These are phyloP conservation scores for Pseudogymnoascus destructans DNA, from an alignment of 2,329 filamentous ascomycete genomes.

Conservation along the genomic window DNA sequence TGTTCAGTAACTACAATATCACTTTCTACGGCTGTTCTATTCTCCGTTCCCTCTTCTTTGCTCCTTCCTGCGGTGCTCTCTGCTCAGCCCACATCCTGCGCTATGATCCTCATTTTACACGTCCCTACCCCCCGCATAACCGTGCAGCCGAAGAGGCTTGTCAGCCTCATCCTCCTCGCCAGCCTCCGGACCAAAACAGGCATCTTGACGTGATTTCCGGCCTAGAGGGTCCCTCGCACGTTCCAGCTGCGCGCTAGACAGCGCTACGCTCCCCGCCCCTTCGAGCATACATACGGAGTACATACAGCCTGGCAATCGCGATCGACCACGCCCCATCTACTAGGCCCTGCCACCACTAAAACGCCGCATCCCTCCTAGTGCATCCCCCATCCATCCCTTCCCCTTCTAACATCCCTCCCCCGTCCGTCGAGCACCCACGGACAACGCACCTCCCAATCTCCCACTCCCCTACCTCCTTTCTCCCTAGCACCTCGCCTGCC, in stretches of 20 bases:
- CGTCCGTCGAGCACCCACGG: neutral
- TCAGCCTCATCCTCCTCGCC: neutral
- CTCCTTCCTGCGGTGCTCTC: neutral
- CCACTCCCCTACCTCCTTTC: neutral
- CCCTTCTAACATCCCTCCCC: neutral
- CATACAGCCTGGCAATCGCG: neutral
- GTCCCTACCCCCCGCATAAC: neutral
- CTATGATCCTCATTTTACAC: neutral
- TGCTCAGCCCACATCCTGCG: neutral
- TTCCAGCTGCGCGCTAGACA: neutral
- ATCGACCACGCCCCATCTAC: neutral
- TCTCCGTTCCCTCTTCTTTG: neutral
- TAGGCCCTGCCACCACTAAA: neutral
- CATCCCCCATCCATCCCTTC: neutral
- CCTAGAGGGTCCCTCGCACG: neutral
- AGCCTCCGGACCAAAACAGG: neutral
- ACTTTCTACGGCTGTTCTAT: neutral
- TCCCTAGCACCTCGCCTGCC: neutral
- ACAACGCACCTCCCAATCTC: neutral
- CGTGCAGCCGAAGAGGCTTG: neutral
- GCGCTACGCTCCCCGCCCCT: neutral
- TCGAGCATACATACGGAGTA: too few relatives aligned
- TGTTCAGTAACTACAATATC: neutral
- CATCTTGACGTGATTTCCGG: slow-evolving; percentile 1
- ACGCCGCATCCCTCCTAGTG: neutral